Conservation (phyloP, 2,329 filamentous ascomycete species). For the Alternaria rosae region DNA sequence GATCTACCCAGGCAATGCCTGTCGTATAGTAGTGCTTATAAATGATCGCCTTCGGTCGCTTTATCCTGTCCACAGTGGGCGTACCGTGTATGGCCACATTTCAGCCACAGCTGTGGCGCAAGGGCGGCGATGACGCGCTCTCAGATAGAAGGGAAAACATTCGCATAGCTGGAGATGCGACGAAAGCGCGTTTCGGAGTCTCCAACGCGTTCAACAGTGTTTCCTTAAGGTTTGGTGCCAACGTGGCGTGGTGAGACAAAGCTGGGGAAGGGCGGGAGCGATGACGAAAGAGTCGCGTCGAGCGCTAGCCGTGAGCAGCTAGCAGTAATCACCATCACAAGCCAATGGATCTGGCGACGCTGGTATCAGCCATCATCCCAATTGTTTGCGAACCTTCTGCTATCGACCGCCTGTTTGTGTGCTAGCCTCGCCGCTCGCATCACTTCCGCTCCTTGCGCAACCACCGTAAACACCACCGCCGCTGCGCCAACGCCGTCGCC, state of each 20-base stretch:
- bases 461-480: slow-evolving; percentile 5
- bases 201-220: neutral
- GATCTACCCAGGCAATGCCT: neutral
- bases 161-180: neutral
- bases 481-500: neutral
- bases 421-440: neutral
- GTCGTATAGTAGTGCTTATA: neutral
- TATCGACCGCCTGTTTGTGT: slow-evolving; percentile 7
- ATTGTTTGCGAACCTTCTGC: slow-evolving; percentile 12
- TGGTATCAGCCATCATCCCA: slow-evolving; percentile 15
- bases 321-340: slow-evolving; percentile 34
- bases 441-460: neutral
- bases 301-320: slow-evolving; percentile 23
- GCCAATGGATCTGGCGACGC: slow-evolving; percentile 20
- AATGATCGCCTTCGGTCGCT: neutral
- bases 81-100: neutral
- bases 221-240: neutral
- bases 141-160: neutral
- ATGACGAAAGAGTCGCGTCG: slow-evolving; percentile 27
- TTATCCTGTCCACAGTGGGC: neutral
- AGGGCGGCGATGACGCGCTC: neutral
- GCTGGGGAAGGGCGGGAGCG: slow-evolving; percentile 21
- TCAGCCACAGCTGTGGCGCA: neutral
- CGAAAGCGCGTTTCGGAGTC: neutral
- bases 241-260: slow-evolving; percentile 13